Evolutionary conservation across 495 filamentous ascomycete species (phyloP).

Genomic region (Neurospora terricola): DNA sequence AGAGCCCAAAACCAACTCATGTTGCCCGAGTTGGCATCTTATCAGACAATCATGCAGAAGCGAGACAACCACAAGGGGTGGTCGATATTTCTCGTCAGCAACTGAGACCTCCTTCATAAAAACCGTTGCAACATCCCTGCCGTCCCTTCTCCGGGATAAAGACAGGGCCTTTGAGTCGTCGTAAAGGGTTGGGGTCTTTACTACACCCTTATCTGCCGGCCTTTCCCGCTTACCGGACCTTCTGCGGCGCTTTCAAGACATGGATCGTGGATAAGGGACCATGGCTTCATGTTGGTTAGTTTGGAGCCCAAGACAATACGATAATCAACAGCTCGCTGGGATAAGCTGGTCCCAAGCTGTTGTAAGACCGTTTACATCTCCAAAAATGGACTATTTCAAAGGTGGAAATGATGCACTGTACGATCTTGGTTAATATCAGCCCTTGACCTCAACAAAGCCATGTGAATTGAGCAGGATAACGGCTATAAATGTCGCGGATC

Average conservation of each 20-base stretch:
- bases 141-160: background rate
- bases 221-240: background rate
- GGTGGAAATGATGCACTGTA: background rate
- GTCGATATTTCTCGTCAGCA: background rate
- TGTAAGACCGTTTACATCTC: background rate
- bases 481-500: background rate
- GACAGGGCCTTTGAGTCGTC: background rate
- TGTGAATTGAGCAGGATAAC: background rate
- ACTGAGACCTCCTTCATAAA: background rate
- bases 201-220: background rate
- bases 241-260: background rate
- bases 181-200: background rate
- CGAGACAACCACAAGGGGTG: background rate
- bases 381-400: background rate
- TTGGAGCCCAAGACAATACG: background rate
- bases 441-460: background rate
- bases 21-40: background rate
- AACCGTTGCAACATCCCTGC: background rate
- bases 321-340: background rate
- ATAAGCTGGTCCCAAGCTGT: background rate
- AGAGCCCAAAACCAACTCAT: background rate
- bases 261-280: background rate
- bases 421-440: background rate
- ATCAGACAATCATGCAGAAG: background rate
- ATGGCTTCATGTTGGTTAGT: background rate